These are phyloP conservation scores for Eleusine coracana DNA, from an alignment of 176 grass and related monocot species.

Conservation along the genomic window DNA sequence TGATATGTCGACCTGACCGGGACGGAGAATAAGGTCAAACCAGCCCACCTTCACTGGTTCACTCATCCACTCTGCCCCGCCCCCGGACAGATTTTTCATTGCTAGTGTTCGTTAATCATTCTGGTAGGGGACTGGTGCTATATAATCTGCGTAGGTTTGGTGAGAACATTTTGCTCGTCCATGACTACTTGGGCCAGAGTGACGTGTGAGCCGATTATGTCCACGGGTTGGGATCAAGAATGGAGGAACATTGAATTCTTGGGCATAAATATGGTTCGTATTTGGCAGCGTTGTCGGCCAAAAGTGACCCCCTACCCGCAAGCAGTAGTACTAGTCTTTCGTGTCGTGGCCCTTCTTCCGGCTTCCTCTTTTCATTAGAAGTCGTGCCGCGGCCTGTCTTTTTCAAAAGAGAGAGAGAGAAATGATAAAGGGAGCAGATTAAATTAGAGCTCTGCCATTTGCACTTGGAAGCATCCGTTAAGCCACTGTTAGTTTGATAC, in stretches of 20 bases:
- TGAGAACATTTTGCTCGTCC: conserved; percentile 28
- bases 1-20: not conserved
- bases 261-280: conserved; percentile 10
- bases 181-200: not conserved
- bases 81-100: not conserved
- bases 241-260: conserved; percentile 6
- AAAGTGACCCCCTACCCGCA: conserved; percentile 66
- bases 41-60: conserved; percentile 22
- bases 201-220: conserved; percentile 17
- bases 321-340: conserved; percentile 17
- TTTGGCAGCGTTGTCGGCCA: conserved; percentile 53
- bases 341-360: not conserved
- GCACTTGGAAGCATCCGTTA: not conserved
- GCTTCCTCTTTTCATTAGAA: conserved; percentile 17
- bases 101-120: not conserved
- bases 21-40: conserved; percentile 18
- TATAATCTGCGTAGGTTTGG: conserved; percentile 20
- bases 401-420: not conserved
- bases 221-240: conserved; percentile 13
- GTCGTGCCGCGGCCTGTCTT: not conserved
- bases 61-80: not conserved
- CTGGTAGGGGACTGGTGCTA: not conserved
- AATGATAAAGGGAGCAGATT: not conserved
- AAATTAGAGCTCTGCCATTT: not conserved
- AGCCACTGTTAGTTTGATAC: not conserved